phyloP scores from a whole-genome alignment of 179 eudicot genomes.

The Silene noctiflora region DNA sequence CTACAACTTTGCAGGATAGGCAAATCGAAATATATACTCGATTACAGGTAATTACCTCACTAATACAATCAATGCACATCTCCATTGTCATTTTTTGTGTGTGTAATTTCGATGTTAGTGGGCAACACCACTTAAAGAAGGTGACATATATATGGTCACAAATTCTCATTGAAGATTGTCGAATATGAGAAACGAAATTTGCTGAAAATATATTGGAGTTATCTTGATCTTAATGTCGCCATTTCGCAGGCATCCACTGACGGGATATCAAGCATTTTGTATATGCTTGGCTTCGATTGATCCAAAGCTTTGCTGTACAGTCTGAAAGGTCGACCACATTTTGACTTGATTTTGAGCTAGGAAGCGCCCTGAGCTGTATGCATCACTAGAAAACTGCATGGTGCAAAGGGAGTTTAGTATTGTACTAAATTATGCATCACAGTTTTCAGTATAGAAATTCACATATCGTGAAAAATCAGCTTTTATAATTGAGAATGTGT shows the following conservation, averaged over 20 bases:
- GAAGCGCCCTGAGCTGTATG: neutral
- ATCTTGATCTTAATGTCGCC: neutral
- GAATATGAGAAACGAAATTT: too few species aligned
- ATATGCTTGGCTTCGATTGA: conserved; percentile 89
- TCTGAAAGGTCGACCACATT: conserved; percentile 21
- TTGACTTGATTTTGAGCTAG: neutral
- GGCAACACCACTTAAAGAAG: too few species aligned
- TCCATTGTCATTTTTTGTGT: too few species aligned
- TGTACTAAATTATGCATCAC: neutral
- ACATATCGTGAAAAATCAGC: conserved; percentile 17
- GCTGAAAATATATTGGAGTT: neutral
- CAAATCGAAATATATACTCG: conserved; percentile 74
- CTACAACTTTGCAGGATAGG: conserved; percentile 79
- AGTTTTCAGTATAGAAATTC: conserved; percentile 13
- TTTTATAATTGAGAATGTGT: neutral
- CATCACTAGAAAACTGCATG: neutral
- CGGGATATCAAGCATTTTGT: conserved; percentile 91
- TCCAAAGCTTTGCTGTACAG: conserved; percentile 80
- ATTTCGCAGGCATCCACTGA: conserved; percentile 70
- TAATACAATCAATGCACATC: neutral
- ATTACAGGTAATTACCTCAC: conserved; percentile 57
- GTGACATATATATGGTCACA: too few species aligned
- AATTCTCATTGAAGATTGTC: too few species aligned
- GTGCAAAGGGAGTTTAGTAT: neutral
- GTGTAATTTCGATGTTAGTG: too few species aligned